Evolutionary conservation across 1,139 yeast genomes (phyloP).

Genomic region (Zygosaccharomyces pseudobailii): DNA sequence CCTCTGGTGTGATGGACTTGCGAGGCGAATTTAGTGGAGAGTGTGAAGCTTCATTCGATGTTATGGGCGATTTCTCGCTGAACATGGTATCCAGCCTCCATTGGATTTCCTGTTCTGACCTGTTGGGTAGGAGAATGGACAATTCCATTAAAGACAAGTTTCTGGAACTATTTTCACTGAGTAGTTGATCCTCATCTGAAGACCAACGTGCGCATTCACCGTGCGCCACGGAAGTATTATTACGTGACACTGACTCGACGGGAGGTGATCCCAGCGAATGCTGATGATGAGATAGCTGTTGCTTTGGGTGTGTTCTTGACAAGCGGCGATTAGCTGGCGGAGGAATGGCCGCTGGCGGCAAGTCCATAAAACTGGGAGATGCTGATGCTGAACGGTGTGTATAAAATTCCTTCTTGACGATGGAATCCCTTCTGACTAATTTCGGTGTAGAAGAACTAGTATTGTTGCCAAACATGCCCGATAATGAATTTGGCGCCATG

Average conservation of each 20-base stretch:
- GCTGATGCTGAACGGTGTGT: conserved; percentile 11
- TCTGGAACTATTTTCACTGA: conserved; percentile 52
- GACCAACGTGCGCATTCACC: conserved; percentile 12
- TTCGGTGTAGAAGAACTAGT: conserved; percentile 13
- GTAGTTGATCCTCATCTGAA: conserved; percentile 63
- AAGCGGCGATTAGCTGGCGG: conserved; percentile 5
- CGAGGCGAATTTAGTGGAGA: conserved; percentile 17
- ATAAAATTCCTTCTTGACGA: conserved; percentile 9
- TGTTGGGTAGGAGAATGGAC: conserved; percentile 63
- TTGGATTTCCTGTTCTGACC: conserved; percentile 72
- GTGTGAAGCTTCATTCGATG: conserved; percentile 7
- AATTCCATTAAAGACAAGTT: conserved; percentile 68
- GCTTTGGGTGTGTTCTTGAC: conserved; percentile 10
- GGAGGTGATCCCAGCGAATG: conserved; percentile 1
- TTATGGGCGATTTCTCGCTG: conserved; percentile 7
- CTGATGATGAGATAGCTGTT: conserved; percentile 2
- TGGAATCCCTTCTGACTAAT: conserved; percentile 22
- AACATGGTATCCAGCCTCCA: conserved; percentile 54
- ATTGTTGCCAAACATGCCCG: conserved; percentile 11
- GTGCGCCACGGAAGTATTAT: not conserved
- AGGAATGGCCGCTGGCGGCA: conserved; percentile 10
- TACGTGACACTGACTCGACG: not conserved
- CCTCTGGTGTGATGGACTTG: conserved; percentile 19
- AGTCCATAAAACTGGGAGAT: conserved; percentile 12
- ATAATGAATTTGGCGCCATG: conserved; percentile 24